Evolutionary conservation across 139 green algal genomes (phyloP), one percentile per base, ranked within the genome.

Genomic region (Micromonas commoda): DNA sequence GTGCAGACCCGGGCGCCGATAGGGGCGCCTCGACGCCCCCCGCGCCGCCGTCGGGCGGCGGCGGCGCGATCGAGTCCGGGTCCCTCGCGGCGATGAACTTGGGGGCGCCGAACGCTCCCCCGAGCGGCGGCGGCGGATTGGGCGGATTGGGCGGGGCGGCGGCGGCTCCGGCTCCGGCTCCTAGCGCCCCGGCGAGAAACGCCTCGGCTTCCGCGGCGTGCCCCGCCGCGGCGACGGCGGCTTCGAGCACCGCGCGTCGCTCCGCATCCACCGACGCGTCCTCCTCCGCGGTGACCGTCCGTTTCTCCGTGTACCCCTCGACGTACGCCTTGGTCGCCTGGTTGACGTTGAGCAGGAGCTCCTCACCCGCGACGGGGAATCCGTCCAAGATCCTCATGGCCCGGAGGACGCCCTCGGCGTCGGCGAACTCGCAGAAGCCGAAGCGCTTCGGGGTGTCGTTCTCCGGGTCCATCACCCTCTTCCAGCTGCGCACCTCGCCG

Each of bases 381-480:
- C 57, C 57, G 61, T 91, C 86, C 3, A 95, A 73, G 31, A 93
- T 76, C 13, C 85, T 60, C 65, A 96, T 77, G 3, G 91, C 88
- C 3, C 87, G 73, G 32, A 92, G 71, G 19, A 87, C 85, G 28
- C 82, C 82, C 76, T 90, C 82, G 21, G 77, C 77, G 4, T 73
- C 52, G 63, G 89, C 87, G 79, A 91, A 98, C 76, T 96, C 93
- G 65, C 86, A 92, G 65, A 97, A 97, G 26, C 93, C 93, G 86
- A 97, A 97, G 9, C 89, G 90, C 76, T 97, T 97, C 38, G 80
- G 64, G 16, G 21, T 54, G 32, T 88, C 83, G 0, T 82, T 96
- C 2, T 88, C 86, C 0, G 92, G 87, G 67, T 97, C 92, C 76
- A 88, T 60, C 19, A 90, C 83, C 0, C 90, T 87, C 83, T 97